A percentile compares a stretch with the other conserved stretches of the same genome.
phyloP scores from a whole-genome alignment of 2,329 filamentous ascomycete species.

The Colletotrichum truncatum region DNA sequence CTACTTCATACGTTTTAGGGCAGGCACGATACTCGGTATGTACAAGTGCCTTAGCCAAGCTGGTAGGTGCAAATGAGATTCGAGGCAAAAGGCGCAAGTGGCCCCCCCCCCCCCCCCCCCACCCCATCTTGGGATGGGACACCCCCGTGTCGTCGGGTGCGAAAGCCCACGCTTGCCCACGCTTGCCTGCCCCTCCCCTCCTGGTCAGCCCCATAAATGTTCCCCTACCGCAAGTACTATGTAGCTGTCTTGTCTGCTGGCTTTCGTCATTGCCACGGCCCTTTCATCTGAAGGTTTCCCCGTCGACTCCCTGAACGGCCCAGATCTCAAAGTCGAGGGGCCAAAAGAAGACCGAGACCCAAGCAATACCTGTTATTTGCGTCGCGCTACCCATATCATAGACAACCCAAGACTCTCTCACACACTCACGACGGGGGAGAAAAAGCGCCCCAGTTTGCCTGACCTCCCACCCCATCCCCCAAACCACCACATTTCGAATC shows the following conservation, averaged over 20 bases:
- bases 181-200: constrained; percentile 20
- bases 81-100: too few species aligned
- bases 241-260: constrained; percentile 19
- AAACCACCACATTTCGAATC: constrained; percentile 8
- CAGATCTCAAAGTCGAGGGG: background rate
- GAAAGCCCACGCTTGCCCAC: background rate
- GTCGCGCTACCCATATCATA: background rate
- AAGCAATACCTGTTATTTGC: background rate
- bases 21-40: too few species aligned
- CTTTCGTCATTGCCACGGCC: constrained; percentile 31
- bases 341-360: background rate
- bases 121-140: background rate
- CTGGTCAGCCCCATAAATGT: constrained; percentile 25
- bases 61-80: too few species aligned
- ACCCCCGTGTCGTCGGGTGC: constrained; percentile 16
- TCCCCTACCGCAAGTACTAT: constrained; percentile 16
- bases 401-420: background rate
- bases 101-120: too few species aligned
- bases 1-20: too few species aligned
- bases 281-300: constrained; percentile 29
- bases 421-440: background rate
- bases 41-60: too few species aligned
- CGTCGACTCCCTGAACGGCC: constrained; percentile 15
- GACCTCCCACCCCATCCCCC: background rate
- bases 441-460: background rate